Percentiles rank a stretch among this genome's conserved stretches.
Evolutionary conservation across 768 basidiomycete species (phyloP).

Genomic region (Auriculariales sp.): DNA sequence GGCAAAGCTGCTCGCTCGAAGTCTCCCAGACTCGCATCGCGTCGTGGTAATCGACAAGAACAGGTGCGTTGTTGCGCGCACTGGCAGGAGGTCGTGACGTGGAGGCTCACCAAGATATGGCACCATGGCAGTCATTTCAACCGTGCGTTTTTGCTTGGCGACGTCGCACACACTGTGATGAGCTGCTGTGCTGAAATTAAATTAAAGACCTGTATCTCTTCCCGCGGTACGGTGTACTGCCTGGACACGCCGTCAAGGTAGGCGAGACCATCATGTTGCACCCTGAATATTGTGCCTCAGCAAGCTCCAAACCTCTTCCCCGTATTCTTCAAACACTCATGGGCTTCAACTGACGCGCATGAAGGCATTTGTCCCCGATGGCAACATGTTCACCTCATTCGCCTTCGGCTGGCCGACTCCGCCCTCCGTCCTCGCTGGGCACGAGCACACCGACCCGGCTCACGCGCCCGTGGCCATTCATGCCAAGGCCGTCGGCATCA

Average conservation of each 20-base stretch:
- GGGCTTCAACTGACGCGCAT: no score
- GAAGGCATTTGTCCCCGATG: neutral
- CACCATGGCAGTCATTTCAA: neutral
- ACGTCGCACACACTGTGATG: neutral
- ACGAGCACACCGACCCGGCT: neutral
- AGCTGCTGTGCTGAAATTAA: neutral
- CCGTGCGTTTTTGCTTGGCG: neutral
- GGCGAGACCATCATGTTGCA: no score
- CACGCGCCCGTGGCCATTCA: neutral
- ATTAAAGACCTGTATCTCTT: neutral
- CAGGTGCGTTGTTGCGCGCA: neutral
- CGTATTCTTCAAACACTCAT: no score
- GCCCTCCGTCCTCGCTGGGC: neutral
- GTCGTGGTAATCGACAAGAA: neutral
- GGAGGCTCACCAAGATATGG: neutral
- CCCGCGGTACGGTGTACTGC: neutral
- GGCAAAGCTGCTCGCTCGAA: neutral
- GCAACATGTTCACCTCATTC: neutral
- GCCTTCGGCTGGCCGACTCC: neutral
- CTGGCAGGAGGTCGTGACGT: no score
- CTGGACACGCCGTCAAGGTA: neutral
- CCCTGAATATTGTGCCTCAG: no score
- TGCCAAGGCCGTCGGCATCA: neutral
- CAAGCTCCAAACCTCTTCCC: no score
- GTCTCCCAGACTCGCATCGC: neutral